Percentiles rank a stretch among this genome's conserved stretches.
Conservation (phyloP, 1,139 yeast species). For the Magnusiomyces ingens region DNA sequence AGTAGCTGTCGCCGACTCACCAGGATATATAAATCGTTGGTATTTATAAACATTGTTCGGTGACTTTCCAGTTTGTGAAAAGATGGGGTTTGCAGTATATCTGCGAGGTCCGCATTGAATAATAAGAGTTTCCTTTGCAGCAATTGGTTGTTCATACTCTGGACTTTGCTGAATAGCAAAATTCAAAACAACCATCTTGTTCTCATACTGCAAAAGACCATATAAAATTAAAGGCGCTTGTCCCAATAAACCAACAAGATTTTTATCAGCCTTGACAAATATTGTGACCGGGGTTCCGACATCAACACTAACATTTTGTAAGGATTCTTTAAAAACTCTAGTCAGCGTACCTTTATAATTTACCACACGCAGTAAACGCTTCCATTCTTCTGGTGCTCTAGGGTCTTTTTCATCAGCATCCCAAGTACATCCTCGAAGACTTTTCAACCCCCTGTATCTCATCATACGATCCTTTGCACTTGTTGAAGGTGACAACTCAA, state of each 20-base stretch:
- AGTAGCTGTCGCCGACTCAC: conserved; percentile 71
- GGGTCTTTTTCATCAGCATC: conserved; percentile 76
- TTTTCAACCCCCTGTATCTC: conserved; percentile 82
- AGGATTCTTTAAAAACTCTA: conserved; percentile 56
- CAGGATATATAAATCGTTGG: conserved; percentile 78
- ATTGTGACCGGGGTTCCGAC: conserved; percentile 64
- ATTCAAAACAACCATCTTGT: conserved; percentile 75
- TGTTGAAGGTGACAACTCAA: conserved; percentile 71
- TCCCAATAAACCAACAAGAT: conserved; percentile 13
- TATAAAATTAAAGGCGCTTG: conserved; percentile 54
- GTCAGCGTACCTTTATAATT: conserved; percentile 76
- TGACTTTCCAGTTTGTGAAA: conserved; percentile 66
- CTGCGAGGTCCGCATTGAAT: conserved; percentile 95
- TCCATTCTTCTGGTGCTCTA: conserved; percentile 74
- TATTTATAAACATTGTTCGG: conserved; percentile 82
- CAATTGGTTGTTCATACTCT: conserved; percentile 68
- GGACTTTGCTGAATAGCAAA: conserved; percentile 83
- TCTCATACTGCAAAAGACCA: conserved; percentile 78
- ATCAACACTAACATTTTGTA: conserved; percentile 44
- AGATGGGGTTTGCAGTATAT: conserved; percentile 74
- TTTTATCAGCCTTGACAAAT: conserved; percentile 54
- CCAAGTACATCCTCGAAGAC: conserved; percentile 77
- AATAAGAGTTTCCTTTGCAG: conserved; percentile 68
- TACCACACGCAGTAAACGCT: conserved; percentile 61
- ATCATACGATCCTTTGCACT: conserved; percentile 67